phyloP scores from a whole-genome alignment of 148 eudicot genomes.

The Heliamphora exappendiculata region DNA sequence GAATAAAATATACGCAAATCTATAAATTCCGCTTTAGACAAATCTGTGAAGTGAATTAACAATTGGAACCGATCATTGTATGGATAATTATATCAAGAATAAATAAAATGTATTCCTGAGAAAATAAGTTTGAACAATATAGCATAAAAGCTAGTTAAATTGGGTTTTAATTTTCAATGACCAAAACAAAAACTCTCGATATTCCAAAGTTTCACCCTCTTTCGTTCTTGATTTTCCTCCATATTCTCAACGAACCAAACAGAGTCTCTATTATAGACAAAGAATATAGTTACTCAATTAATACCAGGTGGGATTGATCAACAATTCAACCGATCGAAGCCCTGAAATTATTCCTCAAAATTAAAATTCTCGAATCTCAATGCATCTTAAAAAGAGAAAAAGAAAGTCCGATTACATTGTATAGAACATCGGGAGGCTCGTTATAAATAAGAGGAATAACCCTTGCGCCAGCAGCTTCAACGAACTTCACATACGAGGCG shows the following conservation, averaged over 20 bases:
- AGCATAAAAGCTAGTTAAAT: not conserved
- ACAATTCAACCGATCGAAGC: not conserved
- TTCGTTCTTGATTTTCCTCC: not conserved
- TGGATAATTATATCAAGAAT: not conserved
- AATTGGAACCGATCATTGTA: not conserved
- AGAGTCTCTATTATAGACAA: not conserved
- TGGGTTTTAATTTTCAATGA: not conserved
- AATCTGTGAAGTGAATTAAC: not conserved
- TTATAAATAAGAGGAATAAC: slow-evolving; percentile 84
- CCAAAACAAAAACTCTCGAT: not conserved
- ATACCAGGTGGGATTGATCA: not conserved
- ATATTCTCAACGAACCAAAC: not conserved
- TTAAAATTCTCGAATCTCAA: not conserved
- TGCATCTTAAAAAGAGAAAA: not conserved
- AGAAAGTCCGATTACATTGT: slow-evolving; percentile 28
- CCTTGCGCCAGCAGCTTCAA: slow-evolving; percentile 89
- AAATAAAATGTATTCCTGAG: not conserved
- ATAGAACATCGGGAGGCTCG: slow-evolving; percentile 52
- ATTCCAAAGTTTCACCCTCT: not conserved
- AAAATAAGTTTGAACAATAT: not conserved
- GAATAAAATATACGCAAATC: not conserved
- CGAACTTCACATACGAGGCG: slow-evolving; percentile 87
- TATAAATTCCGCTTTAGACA: not conserved
- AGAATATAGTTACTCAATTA: not conserved
- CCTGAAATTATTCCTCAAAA: not conserved